Evolutionary conservation across 2,329 filamentous ascomycete genomes (phyloP).

Genomic region (Penicillium palitans): DNA sequence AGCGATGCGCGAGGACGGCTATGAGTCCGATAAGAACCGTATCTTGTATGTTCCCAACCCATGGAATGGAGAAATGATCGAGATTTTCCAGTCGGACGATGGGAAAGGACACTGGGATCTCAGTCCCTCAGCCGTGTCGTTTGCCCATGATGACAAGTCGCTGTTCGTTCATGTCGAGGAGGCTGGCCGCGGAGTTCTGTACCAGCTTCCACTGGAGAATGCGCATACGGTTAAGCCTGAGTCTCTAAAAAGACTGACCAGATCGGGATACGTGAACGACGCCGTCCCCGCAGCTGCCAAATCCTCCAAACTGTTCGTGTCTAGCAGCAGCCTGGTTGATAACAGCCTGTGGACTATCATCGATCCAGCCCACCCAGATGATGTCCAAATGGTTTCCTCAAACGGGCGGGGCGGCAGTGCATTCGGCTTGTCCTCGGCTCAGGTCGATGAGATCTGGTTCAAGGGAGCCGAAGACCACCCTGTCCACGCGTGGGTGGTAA

Average conservation of each 20-base stretch:
- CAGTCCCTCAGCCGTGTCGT: conserved; percentile 44
- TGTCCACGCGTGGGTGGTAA: conserved; percentile 50
- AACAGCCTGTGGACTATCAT: conserved; percentile 47
- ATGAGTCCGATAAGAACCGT: conserved; percentile 50
- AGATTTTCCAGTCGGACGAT: conserved; percentile 41
- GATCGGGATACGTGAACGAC: conserved; percentile 44
- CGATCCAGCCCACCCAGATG: conserved; percentile 34
- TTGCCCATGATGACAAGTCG: conserved; percentile 44
- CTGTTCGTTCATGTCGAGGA: conserved; percentile 46
- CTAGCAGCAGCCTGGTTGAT: conserved; percentile 47
- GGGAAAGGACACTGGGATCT: conserved; percentile 45
- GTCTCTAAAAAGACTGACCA: conserved; percentile 40
- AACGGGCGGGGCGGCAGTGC: conserved; percentile 37
- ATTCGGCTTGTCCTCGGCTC: conserved; percentile 44
- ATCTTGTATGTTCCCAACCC: conserved; percentile 47
- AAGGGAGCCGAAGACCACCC: conserved; percentile 46
- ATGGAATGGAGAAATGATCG: conserved; percentile 42
- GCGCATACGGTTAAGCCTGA: conserved; percentile 32
- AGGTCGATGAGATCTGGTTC: conserved; percentile 50
- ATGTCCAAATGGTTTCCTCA: conserved; percentile 41
- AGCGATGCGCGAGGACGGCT: conserved; percentile 47
- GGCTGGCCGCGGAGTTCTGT: conserved; percentile 45
- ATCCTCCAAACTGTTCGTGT: conserved; percentile 43
- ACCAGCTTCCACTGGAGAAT: conserved; percentile 39
- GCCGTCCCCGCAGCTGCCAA: conserved; percentile 37